Evolutionary conservation across 176 grass and related monocot genomes (phyloP), one percentile per base, ranked within the genome.

Genomic region (Dendrocalamus sinicus): DNA sequence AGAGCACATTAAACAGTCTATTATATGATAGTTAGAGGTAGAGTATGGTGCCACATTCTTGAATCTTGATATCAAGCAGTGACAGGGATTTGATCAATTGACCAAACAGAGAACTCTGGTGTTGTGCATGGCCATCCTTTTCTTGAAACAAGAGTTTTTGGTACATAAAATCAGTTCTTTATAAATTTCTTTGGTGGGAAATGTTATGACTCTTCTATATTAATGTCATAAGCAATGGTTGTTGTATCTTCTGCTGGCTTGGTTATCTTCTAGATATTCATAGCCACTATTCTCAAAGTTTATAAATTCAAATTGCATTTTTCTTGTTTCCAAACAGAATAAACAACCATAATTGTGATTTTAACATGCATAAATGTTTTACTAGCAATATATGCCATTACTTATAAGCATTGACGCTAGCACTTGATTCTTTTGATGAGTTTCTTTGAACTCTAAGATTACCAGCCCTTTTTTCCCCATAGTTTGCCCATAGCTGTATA

Each of bases 11-110:
- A 57, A 39, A 20, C 20, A 24, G 47, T 51, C 26, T 48, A 17
- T 73, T 81, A 24, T 19, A 83, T 77, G 28, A 4, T 26, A 73
- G 73, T 75, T 89, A 83, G 2, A 57, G 57, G 51, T 61, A 50
- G 16, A 75, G 41, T 80, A 15, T 66, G n/a, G 77, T 68, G 7
- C 67, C 52, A 75, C 40, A 73, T 66, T 72, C 16, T 73, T 67
- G 39, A 67, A 66, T 78, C 12, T 57, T 73, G 64, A 22, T 78
- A 83, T 14, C 7, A 48, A 72, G 12, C 12, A 72, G 65, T 24
- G 22, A 59, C 44, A 48, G 41, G 15, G 68, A 44, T 78, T 79
- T 83, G 20, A 35, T 28, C 4, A 79, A 53, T 35, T 7, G 81
- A 15, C 8, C 1, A 61, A 76, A 84, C 14, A 51, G 41, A 83